These are phyloP conservation scores for Fusarium brevicatenulatum DNA, from an alignment of 2,329 filamentous ascomycete species.

Conservation along the genomic window DNA sequence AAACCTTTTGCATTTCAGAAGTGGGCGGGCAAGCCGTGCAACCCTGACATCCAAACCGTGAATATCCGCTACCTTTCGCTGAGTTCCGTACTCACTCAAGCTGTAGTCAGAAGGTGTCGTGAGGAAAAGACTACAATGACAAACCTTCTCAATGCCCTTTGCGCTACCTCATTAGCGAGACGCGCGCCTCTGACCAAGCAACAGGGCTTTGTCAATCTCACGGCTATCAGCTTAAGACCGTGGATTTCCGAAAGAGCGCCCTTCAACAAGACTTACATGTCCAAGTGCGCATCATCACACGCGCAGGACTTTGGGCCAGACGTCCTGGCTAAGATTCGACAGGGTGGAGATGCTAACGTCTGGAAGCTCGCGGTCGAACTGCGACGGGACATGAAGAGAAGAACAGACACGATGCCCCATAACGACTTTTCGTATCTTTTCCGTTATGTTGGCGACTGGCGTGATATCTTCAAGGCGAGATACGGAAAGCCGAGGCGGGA, in stretches of 20 bases:
- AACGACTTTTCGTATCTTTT: background rate
- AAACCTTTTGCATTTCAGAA: background rate
- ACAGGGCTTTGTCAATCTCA: background rate
- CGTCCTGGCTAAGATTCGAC: background rate
- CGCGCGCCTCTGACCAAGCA: background rate
- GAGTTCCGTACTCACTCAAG: background rate
- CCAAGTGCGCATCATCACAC: background rate
- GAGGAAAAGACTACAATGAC: background rate
- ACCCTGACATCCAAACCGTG: background rate
- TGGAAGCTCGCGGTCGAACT: background rate
- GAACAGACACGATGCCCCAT: background rate
- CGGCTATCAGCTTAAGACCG: background rate
- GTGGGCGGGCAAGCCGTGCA: background rate
- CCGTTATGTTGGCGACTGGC: background rate
- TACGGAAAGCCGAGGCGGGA: background rate
- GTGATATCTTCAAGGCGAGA: background rate
- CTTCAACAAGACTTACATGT: background rate
- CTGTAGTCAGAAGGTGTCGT: rapidly evolving
- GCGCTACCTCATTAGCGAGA: background rate
- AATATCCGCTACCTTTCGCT: background rate
- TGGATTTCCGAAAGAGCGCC: background rate
- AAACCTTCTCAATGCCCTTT: background rate
- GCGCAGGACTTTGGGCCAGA: background rate
- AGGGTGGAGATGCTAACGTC: background rate
- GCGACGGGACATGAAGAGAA: background rate